Conservation (phyloP, 2,329 filamentous ascomycete genomes). For the Fusarium sp. region DNA sequence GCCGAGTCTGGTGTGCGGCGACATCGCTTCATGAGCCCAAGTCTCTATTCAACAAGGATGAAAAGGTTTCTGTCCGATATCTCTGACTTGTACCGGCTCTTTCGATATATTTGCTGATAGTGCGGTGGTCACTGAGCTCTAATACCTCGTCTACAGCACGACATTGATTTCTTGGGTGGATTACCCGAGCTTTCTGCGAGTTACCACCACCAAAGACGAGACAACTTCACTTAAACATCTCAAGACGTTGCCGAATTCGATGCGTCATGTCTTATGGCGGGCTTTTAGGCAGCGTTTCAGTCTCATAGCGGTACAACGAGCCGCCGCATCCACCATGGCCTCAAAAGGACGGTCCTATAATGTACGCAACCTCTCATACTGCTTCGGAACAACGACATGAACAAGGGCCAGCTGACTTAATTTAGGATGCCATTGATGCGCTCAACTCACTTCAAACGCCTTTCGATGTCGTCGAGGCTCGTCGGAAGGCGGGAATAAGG, state of each 20-base stretch:
- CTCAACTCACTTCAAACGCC: constrained; percentile 94
- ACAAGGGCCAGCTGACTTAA: constrained; percentile 9
- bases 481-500: constrained; percentile 76
- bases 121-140: neutral
- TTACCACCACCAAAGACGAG: constrained; percentile 1
- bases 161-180: constrained; percentile 18
- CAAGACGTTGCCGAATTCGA: constrained; percentile 31
- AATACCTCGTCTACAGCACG: neutral
- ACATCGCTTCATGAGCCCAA: constrained; percentile 5
- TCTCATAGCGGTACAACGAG: constrained; percentile 26
- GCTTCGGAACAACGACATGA: neutral
- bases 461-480: constrained; percentile 79
- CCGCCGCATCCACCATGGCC: constrained; percentile 41
- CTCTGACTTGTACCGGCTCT: neutral
- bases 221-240: constrained; percentile 6
- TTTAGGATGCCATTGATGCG: constrained; percentile 82
- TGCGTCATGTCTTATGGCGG: constrained; percentile 48
- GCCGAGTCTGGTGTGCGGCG: constrained; percentile 14
- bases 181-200: constrained; percentile 44
- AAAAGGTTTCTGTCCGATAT: neutral
- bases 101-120: neutral
- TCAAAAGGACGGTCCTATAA: constrained; percentile 47
- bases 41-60: neutral
- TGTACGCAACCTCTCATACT: constrained; percentile 31
- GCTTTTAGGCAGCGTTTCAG: constrained; percentile 33